These are phyloP conservation scores for Kwoniella pini DNA, from an alignment of 768 basidiomycete species.

Conservation along the genomic window DNA sequence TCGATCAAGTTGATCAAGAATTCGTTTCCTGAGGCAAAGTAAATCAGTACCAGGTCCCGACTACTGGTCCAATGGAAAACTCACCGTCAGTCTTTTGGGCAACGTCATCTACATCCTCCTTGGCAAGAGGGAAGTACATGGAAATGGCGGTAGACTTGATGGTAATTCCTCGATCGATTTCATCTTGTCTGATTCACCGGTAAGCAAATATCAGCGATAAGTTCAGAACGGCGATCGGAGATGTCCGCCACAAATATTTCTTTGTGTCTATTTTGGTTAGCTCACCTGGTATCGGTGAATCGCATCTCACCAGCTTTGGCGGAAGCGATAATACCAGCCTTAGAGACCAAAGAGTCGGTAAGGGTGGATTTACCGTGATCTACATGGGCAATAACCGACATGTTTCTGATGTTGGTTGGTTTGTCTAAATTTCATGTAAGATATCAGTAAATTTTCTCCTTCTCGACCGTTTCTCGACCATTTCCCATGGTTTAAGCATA, in stretches of 20 bases:
- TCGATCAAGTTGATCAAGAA: conserved; percentile 99
- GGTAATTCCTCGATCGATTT: conserved; percentile 99
- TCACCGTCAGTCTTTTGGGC: conserved; percentile 91
- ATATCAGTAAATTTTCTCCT: not conserved
- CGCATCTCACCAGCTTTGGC: conserved; percentile 95
- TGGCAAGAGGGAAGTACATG: conserved; percentile 96
- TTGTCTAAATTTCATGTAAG: conserved; percentile 27
- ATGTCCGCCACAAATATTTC: conserved; percentile 1
- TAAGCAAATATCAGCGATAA: conserved; percentile 3
- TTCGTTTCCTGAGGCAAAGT: conserved; percentile 65
- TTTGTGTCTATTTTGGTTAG: not conserved
- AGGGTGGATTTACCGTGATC: conserved; percentile 99
- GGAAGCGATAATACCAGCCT: conserved; percentile 97
- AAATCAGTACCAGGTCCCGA: conserved; percentile 10
- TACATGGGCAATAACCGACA: conserved; percentile 65
- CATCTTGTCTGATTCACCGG: conserved; percentile 71
- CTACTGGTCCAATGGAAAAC: conserved; percentile 32
- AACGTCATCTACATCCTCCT: conserved; percentile 81
- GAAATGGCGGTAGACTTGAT: conserved; percentile 99
- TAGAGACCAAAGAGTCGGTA: conserved; percentile 97
- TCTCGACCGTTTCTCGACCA: not conserved
- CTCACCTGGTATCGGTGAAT: conserved; percentile 84
- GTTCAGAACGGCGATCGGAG: not conserved
- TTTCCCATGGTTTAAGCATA: not conserved
- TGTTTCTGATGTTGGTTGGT: conserved; percentile 56